Conservation (phyloP, 1,139 yeast genomes). For the Candida gigantensis region DNA sequence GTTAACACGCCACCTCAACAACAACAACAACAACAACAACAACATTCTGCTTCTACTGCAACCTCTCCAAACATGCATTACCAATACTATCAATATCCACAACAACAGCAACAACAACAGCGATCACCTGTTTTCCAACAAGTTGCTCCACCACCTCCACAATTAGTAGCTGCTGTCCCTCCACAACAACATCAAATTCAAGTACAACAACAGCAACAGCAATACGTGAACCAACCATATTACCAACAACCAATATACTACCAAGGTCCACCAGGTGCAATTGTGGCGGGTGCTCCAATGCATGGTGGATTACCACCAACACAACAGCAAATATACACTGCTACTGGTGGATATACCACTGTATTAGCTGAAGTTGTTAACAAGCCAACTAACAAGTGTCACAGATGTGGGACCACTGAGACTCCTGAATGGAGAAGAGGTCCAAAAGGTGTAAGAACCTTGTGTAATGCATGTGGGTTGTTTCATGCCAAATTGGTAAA, state of each 20-base stretch:
- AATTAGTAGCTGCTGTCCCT: no score
- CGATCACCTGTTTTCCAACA: conserved; percentile 5
- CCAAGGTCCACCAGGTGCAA: conserved; percentile 8
- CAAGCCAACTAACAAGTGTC: conserved; percentile 39
- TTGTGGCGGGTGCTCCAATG: conserved; percentile 3
- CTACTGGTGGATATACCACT: background rate
- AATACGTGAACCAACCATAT: conserved; percentile 12
- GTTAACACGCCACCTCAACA: conserved; percentile 7
- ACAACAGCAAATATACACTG: conserved; percentile 1
- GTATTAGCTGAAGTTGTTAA: conserved; percentile 35
- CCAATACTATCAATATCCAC: conserved; percentile 13
- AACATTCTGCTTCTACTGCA: conserved; percentile 9
- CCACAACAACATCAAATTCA: conserved; percentile 14
- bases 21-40: conserved; percentile 5
- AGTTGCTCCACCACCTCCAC: conserved; percentile 3
- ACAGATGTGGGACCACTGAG: conserved; percentile 69
- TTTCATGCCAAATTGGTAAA: conserved; percentile 75
- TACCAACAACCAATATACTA: conserved; percentile 17
- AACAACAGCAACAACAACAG: conserved; percentile 8
- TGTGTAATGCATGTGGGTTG: conserved; percentile 89
- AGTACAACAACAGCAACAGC: conserved; percentile 16
- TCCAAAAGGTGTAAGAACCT: conserved; percentile 79
- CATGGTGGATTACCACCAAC: conserved; percentile 1
- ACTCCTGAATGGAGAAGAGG: conserved; percentile 95
- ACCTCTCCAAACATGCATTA: conserved; percentile 16